These are phyloP conservation scores for Penicillium paxilli DNA, from an alignment of 495 filamentous ascomycete species.

Conservation along the genomic window DNA sequence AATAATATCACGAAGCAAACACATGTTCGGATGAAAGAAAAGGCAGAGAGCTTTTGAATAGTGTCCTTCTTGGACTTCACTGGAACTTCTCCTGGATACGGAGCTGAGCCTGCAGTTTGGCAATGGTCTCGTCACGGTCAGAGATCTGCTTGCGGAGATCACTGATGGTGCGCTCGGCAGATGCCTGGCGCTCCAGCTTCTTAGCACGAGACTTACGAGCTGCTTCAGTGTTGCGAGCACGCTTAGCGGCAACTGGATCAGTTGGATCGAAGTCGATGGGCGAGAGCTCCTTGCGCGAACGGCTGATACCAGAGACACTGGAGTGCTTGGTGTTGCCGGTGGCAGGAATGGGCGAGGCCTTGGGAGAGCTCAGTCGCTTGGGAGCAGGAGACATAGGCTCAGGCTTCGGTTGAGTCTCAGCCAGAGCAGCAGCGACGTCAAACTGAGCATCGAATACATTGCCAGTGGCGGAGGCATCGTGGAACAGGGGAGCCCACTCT, in stretches of 20 bases:
- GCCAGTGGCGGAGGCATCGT: slow-evolving; percentile 32
- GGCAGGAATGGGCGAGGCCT: slow-evolving; percentile 23
- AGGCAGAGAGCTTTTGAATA: not conserved
- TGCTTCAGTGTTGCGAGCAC: slow-evolving; percentile 91
- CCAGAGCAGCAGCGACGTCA: slow-evolving; percentile 30
- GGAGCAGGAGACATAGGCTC: slow-evolving; percentile 46
- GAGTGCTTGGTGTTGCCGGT: slow-evolving; percentile 58
- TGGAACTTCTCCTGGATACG: slow-evolving; percentile 17
- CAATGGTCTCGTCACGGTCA: slow-evolving; percentile 64
- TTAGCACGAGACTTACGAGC: slow-evolving; percentile 91
- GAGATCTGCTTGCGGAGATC: slow-evolving; percentile 46
- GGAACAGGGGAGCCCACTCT: slow-evolving; percentile 64
- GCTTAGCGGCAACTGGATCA: slow-evolving; percentile 84
- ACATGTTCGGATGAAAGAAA: slow-evolving; percentile 10
- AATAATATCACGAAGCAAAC: slow-evolving; percentile 11
- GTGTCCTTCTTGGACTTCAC: slow-evolving; percentile 15
- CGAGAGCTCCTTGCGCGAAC: slow-evolving; percentile 76
- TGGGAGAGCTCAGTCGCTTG: slow-evolving; percentile 28
- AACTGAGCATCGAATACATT: slow-evolving; percentile 36
- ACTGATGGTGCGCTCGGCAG: slow-evolving; percentile 55
- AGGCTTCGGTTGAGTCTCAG: slow-evolving; percentile 33
- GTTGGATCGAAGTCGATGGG: slow-evolving; percentile 59
- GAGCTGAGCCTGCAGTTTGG: slow-evolving; percentile 40
- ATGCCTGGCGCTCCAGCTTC: slow-evolving; percentile 68
- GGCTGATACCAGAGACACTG: slow-evolving; percentile 67